These are phyloP conservation scores for Scutellaria galericulata DNA, from an alignment of 257 asterid species.

Conservation along the genomic window DNA sequence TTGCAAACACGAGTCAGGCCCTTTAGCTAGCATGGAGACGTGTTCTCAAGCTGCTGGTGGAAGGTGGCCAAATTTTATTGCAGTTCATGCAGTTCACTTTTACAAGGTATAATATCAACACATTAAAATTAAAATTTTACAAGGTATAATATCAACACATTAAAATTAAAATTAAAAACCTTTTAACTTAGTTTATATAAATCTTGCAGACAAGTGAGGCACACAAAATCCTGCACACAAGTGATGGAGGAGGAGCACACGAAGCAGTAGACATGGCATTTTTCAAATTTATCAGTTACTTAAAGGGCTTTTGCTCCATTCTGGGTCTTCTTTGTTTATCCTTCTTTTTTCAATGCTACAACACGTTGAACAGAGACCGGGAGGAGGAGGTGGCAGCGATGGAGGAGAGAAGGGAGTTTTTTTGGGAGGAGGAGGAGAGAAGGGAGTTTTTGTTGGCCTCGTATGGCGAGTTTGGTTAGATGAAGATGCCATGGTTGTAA, in stretches of 20 bases:
- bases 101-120: conserved; percentile 59
- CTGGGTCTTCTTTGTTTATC: no score
- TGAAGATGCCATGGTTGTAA: no score
- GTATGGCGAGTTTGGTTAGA: no score
- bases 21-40: conserved; percentile 63
- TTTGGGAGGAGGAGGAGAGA: no score
- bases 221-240: conserved; percentile 34
- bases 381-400: no score
- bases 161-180: neutral
- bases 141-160: conserved; percentile 49
- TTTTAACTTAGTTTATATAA: neutral
- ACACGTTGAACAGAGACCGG: no score
- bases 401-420: no score
- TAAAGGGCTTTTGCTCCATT: no score
- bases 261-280: no score
- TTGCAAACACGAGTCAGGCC: conserved; percentile 86
- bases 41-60: conserved; percentile 73
- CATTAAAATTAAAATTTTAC: conserved; percentile 40
- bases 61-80: conserved; percentile 92
- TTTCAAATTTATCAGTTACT: no score
- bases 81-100: conserved; percentile 94
- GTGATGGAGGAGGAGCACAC: conserved; percentile 74
- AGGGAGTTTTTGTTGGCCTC: no score
- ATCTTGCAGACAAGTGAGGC: conserved; percentile 47
- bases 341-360: no score